A percentile compares a stretch with the other conserved stretches of the same genome.
These are phyloP conservation scores for Termitomyces sp. DNA, from an alignment of 768 basidiomycete genomes.

Conservation along the genomic window DNA sequence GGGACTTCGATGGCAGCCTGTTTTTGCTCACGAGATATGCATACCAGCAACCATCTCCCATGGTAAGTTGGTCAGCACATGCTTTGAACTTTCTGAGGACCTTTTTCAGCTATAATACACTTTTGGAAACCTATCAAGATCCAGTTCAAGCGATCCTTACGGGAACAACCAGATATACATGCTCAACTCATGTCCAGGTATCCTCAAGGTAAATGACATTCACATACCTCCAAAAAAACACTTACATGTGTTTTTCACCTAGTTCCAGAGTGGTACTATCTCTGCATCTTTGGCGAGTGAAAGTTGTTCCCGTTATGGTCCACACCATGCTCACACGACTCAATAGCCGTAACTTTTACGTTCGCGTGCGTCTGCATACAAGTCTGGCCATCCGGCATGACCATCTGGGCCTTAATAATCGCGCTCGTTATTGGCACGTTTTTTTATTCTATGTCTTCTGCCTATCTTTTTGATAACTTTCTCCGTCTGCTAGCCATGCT, in stretches of 20 bases:
- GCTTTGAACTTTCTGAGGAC: background rate
- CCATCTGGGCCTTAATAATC: slow-evolving; percentile 62
- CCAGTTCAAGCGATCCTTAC: slow-evolving; percentile 46
- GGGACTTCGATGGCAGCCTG: background rate
- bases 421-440: slow-evolving; percentile 41
- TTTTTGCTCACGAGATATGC: background rate
- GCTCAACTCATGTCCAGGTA: slow-evolving; percentile 56
- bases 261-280: slow-evolving; percentile 68
- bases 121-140: slow-evolving; percentile 56
- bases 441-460: background rate
- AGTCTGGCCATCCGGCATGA: slow-evolving; percentile 64
- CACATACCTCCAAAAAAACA: background rate
- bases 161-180: slow-evolving; percentile 59
- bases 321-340: background rate
- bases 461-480: background rate
- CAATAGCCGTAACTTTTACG: slow-evolving; percentile 46
- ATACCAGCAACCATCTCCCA: slow-evolving; percentile 42
- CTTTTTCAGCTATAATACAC: slow-evolving; percentile 37
- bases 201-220: slow-evolving; percentile 30
- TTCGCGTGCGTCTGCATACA: slow-evolving; percentile 60
- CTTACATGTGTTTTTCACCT: background rate
- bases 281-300: slow-evolving; percentile 39
- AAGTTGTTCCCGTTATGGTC: background rate
- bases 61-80: slow-evolving; percentile 19
- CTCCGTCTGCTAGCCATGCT: slow-evolving; percentile 33